Evolutionary conservation across 495 filamentous ascomycete species (phyloP).

Genomic region (Glarea lozoyensis): DNA sequence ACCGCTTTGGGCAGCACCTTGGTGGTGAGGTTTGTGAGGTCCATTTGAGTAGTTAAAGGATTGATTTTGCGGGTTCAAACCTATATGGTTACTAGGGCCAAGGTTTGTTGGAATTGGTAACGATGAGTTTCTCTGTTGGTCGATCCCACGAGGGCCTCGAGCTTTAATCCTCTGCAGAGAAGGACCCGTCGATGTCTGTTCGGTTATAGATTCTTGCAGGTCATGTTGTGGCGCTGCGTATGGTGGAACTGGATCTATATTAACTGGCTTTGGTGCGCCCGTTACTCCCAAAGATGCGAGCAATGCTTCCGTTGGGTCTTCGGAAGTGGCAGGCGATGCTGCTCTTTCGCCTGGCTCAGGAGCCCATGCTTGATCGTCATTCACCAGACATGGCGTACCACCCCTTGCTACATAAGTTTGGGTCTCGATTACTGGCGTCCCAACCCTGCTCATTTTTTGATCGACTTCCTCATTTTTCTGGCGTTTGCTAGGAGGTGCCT

Average conservation of each 20-base stretch:
- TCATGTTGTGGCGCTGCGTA: background rate
- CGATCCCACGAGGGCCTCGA: background rate
- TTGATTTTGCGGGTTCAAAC: too few relatives aligned
- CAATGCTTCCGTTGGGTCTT: constrained; percentile 18
- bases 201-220: background rate
- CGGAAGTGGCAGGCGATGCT: background rate
- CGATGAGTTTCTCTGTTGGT: background rate
- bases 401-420: constrained; percentile 1
- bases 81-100: background rate
- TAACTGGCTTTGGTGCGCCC: constrained; percentile 19
- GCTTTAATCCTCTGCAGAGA: too few relatives aligned
- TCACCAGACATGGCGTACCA: constrained; percentile 17
- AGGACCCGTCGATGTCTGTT: too few relatives aligned
- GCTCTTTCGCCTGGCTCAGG: constrained; percentile 19
- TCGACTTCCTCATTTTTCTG: constrained; percentile 8
- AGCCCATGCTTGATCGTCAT: constrained; percentile 21
- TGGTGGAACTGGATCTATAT: constrained; percentile 3
- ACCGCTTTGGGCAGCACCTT: too few relatives aligned
- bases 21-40: too few relatives aligned
- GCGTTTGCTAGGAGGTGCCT: constrained; percentile 8
- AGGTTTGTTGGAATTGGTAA: background rate
- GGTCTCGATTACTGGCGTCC: constrained; percentile 1
- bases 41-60: too few relatives aligned
- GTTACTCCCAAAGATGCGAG: constrained; percentile 21
- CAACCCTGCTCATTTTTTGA: background rate